Conservation (phyloP, 1,139 yeast species). For the Arxiozyma slooffiae region DNA sequence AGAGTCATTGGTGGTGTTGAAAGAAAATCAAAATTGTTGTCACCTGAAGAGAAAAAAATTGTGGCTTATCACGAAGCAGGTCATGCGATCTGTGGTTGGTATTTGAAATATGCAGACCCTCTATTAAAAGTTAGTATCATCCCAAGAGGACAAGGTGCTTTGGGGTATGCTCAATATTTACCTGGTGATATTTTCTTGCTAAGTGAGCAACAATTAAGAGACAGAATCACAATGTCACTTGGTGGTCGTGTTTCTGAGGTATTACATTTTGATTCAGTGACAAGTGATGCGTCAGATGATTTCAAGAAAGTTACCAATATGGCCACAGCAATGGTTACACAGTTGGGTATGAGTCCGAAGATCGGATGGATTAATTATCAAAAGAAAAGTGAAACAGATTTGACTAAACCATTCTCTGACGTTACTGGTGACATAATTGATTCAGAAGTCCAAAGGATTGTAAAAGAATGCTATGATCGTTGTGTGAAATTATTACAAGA, state of each 20-base stretch:
- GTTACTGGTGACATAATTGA: slow-evolving; percentile 59
- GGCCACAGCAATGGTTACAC: slow-evolving; percentile 70
- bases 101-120: slow-evolving; percentile 62
- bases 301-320: slow-evolving; percentile 68
- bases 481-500: slow-evolving; percentile 49
- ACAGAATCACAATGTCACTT: slow-evolving; percentile 70
- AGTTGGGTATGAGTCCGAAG: slow-evolving; percentile 64
- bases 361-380: slow-evolving; percentile 52
- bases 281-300: slow-evolving; percentile 76
- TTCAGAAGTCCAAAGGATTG: slow-evolving; percentile 52
- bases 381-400: slow-evolving; percentile 44
- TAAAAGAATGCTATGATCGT: slow-evolving; percentile 42
- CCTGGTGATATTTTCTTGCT: slow-evolving; percentile 68
- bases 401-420: slow-evolving; percentile 63
- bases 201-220: slow-evolving; percentile 55
- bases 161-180: slow-evolving; percentile 74
- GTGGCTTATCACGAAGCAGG: slow-evolving; percentile 84
- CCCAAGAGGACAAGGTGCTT: slow-evolving; percentile 77
- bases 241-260: slow-evolving; percentile 80
- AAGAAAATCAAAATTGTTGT: slow-evolving; percentile 56
- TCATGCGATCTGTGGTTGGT: slow-evolving; percentile 77
- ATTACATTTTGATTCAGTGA: slow-evolving; percentile 63
- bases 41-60: slow-evolving; percentile 61
- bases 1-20: slow-evolving; percentile 76
- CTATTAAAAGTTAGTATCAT: slow-evolving; percentile 69